These are phyloP conservation scores for Corymbia maculata DNA, from an alignment of 345 rosid genomes.

Conservation along the genomic window DNA sequence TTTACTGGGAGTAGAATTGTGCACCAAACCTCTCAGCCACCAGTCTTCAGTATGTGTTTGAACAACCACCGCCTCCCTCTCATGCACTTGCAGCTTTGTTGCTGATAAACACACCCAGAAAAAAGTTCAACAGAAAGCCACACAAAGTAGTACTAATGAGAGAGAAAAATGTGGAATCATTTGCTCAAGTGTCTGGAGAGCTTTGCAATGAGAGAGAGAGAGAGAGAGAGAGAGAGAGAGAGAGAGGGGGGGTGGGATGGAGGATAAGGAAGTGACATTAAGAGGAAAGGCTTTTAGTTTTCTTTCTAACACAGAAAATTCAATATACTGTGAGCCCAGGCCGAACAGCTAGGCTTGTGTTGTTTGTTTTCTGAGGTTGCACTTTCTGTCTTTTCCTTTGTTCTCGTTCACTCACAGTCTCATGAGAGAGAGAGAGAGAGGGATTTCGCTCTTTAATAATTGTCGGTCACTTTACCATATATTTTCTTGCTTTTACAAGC, in stretches of 20 bases:
- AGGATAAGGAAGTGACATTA: slow-evolving; percentile 11
- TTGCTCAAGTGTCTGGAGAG: not conserved
- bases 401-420: slow-evolving; percentile 8
- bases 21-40: slow-evolving; percentile 10
- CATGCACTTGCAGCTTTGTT: not conserved
- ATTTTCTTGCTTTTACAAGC: not conserved
- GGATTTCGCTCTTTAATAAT: not conserved
- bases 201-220: not conserved
- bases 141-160: not conserved
- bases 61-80: not conserved
- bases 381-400: slow-evolving; percentile 46
- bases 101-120: not conserved
- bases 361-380: slow-evolving; percentile 21
- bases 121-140: not conserved
- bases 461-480: not conserved
- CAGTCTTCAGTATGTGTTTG: not conserved
- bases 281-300: not conserved
- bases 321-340: not conserved
- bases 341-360: slow-evolving; percentile 6
- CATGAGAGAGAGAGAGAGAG: not conserved
- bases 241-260: slow-evolving; percentile 10
- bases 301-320: not conserved
- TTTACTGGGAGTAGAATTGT: not conserved
- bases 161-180: not conserved
- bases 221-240: not conserved